Percentiles rank a stretch among this genome's conserved stretches.
These are phyloP conservation scores for Pseudonectria buxi DNA, from an alignment of 2,329 filamentous ascomycete genomes.

Conservation along the genomic window DNA sequence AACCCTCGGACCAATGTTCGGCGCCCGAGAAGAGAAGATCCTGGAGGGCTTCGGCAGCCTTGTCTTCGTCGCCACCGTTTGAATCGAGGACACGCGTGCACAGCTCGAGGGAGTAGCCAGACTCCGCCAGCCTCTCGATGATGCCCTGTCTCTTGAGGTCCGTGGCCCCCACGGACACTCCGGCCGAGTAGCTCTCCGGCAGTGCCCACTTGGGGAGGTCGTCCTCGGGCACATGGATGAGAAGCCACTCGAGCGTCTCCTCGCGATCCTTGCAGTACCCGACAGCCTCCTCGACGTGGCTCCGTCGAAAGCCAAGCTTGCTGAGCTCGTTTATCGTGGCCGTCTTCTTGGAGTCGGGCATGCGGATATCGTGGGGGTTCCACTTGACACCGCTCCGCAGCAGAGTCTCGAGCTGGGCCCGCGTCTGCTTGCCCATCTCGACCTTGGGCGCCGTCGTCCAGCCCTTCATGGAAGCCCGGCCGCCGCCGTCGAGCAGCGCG, in stretches of 20 bases:
- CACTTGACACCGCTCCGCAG: slow-evolving; percentile 74
- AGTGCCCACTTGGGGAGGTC: slow-evolving; percentile 90
- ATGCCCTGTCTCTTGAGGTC: slow-evolving; percentile 76
- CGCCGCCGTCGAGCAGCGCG: slow-evolving; percentile 40
- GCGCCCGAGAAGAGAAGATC: slow-evolving; percentile 29
- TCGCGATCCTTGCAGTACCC: slow-evolving; percentile 84
- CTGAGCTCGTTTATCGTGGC: slow-evolving; percentile 65
- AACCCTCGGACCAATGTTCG: slow-evolving; percentile 12
- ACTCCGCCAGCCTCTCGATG: slow-evolving; percentile 72
- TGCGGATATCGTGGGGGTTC: slow-evolving; percentile 72
- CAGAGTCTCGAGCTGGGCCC: slow-evolving; percentile 71
- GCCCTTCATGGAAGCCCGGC: slow-evolving; percentile 50
- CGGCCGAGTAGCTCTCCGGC: slow-evolving; percentile 85
- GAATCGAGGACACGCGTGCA: slow-evolving; percentile 72
- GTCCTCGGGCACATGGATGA: slow-evolving; percentile 95
- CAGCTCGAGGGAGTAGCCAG: slow-evolving; percentile 80
- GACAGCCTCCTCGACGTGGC: slow-evolving; percentile 82
- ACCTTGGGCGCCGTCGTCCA: slow-evolving; percentile 86
- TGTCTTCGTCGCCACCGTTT: slow-evolving; percentile 63
- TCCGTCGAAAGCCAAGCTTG: slow-evolving; percentile 78
- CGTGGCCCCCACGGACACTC: slow-evolving; percentile 76
- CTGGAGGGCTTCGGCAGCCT: slow-evolving; percentile 75
- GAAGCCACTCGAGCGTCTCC: slow-evolving; percentile 89
- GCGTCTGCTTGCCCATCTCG: slow-evolving; percentile 80
- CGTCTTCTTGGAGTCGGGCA: slow-evolving; percentile 51